Conservation (phyloP, 768 basidiomycete genomes). For the Chalciporus chontae region DNA sequence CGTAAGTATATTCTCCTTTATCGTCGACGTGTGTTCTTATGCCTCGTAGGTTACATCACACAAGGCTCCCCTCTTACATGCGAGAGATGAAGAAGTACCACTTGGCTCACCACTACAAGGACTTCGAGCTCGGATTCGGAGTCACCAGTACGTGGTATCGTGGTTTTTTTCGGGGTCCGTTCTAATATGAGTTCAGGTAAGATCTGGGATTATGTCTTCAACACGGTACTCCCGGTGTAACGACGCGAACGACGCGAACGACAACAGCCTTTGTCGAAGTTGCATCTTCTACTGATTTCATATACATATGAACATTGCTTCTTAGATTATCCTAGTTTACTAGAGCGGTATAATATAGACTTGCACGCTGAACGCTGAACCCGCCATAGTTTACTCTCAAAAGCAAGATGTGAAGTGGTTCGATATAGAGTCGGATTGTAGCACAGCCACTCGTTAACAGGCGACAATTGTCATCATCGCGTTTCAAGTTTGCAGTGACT, state of each 20-base stretch:
- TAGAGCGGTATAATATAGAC: constrained; percentile 8
- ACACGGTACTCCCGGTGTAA: constrained; percentile 70
- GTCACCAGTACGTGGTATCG: constrained; percentile 69
- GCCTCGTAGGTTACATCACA: constrained; percentile 69
- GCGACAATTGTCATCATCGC: background rate
- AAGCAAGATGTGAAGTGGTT: no score
- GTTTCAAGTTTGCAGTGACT: no score
- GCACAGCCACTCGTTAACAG: no score
- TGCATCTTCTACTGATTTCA: background rate
- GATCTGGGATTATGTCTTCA: constrained; percentile 92
- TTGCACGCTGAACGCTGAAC: no score
- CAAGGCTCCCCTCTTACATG: constrained; percentile 80
- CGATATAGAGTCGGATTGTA: no score
- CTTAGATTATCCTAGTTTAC: constrained; percentile 9
- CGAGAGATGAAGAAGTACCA: constrained; percentile 96
- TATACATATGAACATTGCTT: constrained; percentile 6
- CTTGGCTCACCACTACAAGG: constrained; percentile 96
- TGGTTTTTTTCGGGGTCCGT: background rate
- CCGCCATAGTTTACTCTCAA: no score
- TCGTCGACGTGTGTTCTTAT: background rate
- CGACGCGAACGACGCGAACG: background rate
- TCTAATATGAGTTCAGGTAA: constrained; percentile 51
- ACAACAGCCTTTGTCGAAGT: no score
- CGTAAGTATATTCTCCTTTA: constrained; percentile 44
- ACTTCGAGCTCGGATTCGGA: constrained; percentile 95